Conservation (phyloP, 495 filamentous ascomycete genomes). For the Neurospora intermedia region DNA sequence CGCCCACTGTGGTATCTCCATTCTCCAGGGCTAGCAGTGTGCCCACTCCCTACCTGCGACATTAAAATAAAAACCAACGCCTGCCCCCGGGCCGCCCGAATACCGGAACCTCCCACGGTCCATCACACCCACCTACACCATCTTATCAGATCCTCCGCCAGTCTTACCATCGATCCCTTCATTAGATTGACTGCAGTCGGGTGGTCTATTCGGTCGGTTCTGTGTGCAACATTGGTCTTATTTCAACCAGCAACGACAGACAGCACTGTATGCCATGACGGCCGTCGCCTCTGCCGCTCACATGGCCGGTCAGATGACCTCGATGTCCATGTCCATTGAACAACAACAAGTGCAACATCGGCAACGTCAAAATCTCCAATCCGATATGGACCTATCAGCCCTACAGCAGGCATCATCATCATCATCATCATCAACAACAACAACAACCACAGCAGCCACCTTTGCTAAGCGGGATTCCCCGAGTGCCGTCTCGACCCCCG, state of each 20-base stretch:
- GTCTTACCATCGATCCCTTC: neutral
- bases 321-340: neutral
- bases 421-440: neutral
- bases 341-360: constrained; percentile 1
- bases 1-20: neutral
- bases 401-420: neutral
- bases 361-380: constrained; percentile 9
- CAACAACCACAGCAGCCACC: constrained; percentile 5
- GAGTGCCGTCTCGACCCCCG: constrained; percentile 17
- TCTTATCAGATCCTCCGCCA: neutral
- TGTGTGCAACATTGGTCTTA: neutral
- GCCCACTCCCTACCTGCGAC: neutral
- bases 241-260: neutral
- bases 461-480: constrained; percentile 5
- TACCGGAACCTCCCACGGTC: neutral
- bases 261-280: constrained; percentile 3
- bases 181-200: neutral
- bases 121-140: neutral
- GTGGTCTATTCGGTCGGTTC: neutral
- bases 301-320: neutral
- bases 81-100: neutral
- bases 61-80: neutral
- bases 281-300: neutral
- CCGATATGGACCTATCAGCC: neutral
- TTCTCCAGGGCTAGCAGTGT: neutral